Percentiles rank a stretch among this genome's conserved stretches.
Conservation (phyloP, 2,329 filamentous ascomycete species). For the Claviceps africana region DNA sequence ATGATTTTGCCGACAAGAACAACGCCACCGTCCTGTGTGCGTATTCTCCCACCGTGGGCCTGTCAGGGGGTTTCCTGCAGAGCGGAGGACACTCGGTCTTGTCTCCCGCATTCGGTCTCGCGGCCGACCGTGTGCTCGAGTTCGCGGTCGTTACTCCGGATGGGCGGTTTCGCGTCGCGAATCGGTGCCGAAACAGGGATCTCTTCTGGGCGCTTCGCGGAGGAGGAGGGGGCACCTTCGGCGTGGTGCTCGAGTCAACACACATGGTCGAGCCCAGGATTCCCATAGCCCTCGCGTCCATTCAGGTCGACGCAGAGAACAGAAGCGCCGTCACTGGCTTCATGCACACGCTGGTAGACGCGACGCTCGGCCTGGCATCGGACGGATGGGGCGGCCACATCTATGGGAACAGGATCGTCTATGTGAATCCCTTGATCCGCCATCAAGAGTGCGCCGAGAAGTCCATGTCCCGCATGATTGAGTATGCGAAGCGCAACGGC, state of each 20-base stretch:
- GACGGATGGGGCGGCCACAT: constrained; percentile 11
- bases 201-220: constrained; percentile 37
- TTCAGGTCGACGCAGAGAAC: not conserved
- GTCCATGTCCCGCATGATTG: constrained; percentile 4
- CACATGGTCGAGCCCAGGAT: constrained; percentile 3
- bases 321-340: constrained; percentile 3
- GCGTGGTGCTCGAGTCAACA: constrained; percentile 27
- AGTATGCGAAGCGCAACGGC: not conserved
- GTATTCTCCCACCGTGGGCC: constrained; percentile 11
- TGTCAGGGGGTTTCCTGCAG: constrained; percentile 15
- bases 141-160: constrained; percentile 27
- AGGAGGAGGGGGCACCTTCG: constrained; percentile 29
- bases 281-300: constrained; percentile 2
- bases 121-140: constrained; percentile 20
- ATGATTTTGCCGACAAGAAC: constrained; percentile 3
- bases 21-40: constrained; percentile 4
- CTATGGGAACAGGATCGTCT: constrained; percentile 8
- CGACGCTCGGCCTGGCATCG: constrained; percentile 7
- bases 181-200: constrained; percentile 26
- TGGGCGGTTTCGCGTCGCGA: constrained; percentile 26
- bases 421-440: constrained; percentile 4
- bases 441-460: not conserved
- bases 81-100: constrained; percentile 37
- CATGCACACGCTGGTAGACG: constrained; percentile 8
- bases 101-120: constrained; percentile 26